Conservation (phyloP, 2,329 filamentous ascomycete genomes). For the Ramularia endophylla region DNA sequence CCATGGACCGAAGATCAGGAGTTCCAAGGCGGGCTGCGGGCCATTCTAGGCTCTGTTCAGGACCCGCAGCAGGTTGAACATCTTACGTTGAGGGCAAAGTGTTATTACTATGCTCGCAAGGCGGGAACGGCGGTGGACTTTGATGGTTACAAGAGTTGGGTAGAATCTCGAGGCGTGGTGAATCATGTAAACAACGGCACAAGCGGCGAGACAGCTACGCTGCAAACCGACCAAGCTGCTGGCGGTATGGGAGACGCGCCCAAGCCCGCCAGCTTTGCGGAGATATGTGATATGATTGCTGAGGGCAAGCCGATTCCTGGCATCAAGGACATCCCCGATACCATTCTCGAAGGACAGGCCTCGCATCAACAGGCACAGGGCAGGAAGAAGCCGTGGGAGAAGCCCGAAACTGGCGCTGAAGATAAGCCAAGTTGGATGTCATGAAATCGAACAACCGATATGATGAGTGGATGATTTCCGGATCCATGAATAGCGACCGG, state of each 20-base stretch:
- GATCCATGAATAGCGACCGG: too few species aligned
- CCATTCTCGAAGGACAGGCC: slow-evolving; percentile 65
- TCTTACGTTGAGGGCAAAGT: slow-evolving; percentile 60
- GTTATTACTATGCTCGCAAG: slow-evolving; percentile 57
- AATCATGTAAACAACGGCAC: slow-evolving; percentile 4
- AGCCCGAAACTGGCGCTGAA: slow-evolving; percentile 31
- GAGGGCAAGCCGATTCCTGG: slow-evolving; percentile 78
- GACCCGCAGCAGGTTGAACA: slow-evolving; percentile 50
- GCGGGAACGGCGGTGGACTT: slow-evolving; percentile 55
- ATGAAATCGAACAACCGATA: slow-evolving; percentile 13
- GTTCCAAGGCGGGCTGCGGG: slow-evolving; percentile 62
- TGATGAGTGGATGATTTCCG: too few species aligned
- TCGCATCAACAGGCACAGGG: slow-evolving; percentile 47
- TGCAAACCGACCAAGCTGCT: slow-evolving; percentile 2
- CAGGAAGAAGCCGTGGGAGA: slow-evolving; percentile 77
- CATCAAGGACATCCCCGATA: slow-evolving; percentile 80
- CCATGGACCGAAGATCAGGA: slow-evolving; percentile 62
- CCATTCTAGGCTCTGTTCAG: slow-evolving; percentile 56
- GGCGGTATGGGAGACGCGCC: slow-evolving; percentile 47
- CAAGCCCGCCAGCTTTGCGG: slow-evolving; percentile 77
- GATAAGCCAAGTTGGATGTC: slow-evolving; percentile 25
- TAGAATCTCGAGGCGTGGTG: slow-evolving; percentile 31
- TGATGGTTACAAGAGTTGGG: slow-evolving; percentile 61
- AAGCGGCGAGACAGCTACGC: not conserved
- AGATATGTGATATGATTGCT: slow-evolving; percentile 80